Conservation (phyloP, 208 protist species). For the Leishmania tropica region DNA sequence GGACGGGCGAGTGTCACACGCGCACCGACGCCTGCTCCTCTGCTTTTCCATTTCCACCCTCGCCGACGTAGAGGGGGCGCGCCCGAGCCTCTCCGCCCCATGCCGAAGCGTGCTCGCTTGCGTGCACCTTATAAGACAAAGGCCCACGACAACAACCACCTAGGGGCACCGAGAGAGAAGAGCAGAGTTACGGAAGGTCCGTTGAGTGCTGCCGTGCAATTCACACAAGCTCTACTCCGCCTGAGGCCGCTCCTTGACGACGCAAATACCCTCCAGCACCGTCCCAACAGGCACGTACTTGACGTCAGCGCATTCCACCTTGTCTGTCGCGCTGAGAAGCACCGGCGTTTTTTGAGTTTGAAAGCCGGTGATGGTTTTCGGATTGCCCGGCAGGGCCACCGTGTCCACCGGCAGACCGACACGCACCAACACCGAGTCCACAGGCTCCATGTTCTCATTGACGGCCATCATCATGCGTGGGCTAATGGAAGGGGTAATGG, state of each 20-base stretch:
- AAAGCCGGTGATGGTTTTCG: slow-evolving; percentile 99
- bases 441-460: slow-evolving; percentile 94
- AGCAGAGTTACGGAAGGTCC: background rate
- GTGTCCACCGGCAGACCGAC: slow-evolving; percentile 95
- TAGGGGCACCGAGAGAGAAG: no score
- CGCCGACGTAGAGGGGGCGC: background rate
- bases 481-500: slow-evolving; percentile 92
- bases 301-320: slow-evolving; percentile 97
- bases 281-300: slow-evolving; percentile 85
- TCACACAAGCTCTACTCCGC: slow-evolving; percentile 8
- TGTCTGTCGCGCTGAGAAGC: slow-evolving; percentile 95
- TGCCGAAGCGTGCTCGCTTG: background rate
- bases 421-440: slow-evolving; percentile 92
- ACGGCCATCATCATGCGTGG: slow-evolving; percentile 98
- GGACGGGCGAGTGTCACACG: background rate
- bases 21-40: background rate
- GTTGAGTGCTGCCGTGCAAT: background rate
- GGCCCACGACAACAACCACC: background rate
- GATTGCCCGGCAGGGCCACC: slow-evolving; percentile 97
- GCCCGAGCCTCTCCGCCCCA: background rate
- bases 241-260: slow-evolving; percentile 75
- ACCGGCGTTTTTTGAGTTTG: slow-evolving; percentile 99
- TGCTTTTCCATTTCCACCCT: no score
- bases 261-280: slow-evolving; percentile 87
- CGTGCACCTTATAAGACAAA: no score